Evolutionary conservation across 176 grass and related monocot genomes (phyloP), one percentile per base, ranked within the genome.

Genomic region (Oryza glaberrima): DNA sequence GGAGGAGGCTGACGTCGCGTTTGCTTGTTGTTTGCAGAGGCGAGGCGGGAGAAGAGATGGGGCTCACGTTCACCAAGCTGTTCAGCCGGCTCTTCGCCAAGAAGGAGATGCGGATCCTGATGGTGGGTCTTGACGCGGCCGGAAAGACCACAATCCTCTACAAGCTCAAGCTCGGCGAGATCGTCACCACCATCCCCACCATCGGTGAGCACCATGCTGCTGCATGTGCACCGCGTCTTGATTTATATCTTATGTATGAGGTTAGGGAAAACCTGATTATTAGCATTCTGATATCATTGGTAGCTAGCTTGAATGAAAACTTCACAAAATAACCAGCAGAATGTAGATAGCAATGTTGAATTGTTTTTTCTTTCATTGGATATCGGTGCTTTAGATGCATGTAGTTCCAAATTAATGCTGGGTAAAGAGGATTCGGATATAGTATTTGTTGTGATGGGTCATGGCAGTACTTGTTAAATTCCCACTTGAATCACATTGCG

Each of bases 81-180:
- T 93, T 93, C 65, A 93, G 91, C 77, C 91, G 91, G 67, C 88
- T 93, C 17, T 93, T 93, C 43, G 91, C 91, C 67, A 93, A 93
- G 91, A 93, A 93, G 91, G 91, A 93, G 91, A 93, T 93, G 91
- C 74, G 91, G 73, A 93, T 93, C 81, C 83, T 93, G 43, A 93
- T 93, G 91, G 91, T 93, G 66, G 91, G 91, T 9, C 91, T 93
- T 71, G 91, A 92, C 64, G 91, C 91, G 5, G 91, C 91, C 74
- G 91, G 91, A 87, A 93, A 93, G 91, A 93, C 91, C 63, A 93
- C 91, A 9, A 93, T 93, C 85, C 88, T 93, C 32, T 93, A 93
- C 88, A 93, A 93, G 88, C 91, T 93, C 51, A 93, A 93, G 85
- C 91, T 93, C 30, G 91, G 91, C 77, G 91, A 93, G 88, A 93